Base-by-base conservation (phyloP, 2,329 filamentous ascomycete species). In the Fusarium avenaceum region DNA sequence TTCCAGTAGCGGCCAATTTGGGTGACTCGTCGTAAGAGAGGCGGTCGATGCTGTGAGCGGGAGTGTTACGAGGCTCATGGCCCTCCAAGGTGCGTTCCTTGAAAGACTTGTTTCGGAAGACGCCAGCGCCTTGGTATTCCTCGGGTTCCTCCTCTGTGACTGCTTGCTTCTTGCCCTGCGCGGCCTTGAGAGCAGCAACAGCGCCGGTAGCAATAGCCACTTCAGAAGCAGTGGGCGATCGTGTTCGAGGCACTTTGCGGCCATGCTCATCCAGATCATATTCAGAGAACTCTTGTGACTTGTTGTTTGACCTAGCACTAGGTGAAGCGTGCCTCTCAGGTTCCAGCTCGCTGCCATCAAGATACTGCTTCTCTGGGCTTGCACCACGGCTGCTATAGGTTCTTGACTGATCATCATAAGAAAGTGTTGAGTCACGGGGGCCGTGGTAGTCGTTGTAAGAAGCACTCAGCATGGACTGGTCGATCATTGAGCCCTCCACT, bases 401-500 rank as follows among this genome's bases (percentile, higher is more conserved):
- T 46, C 72, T 77, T 26, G 73, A 73, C 58, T 72, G 73, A 14
- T 78, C 76, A 62, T 71, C 70, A 53, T 61, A 78, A 65, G 53
- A 80, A 58, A 67, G 78, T 67, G 55, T 79, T 67, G 68, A 81
- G 22, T 28, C 73, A 76, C 58, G 85, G 80, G 72, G 82, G 71
- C 59, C 80, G 66, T 61, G 70, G 64, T 84, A 85, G 26, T 86
- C 83, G 65, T 85, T 72, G 32, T 82, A 83, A 14, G 88, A 90
- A 11, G 83, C 84, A 35, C 75, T 82, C 53, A 97, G 76, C 14
- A 90, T 87, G 3, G 93, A 96, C 51, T 86, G 86, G 6, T 88
- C 86, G 17, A 88, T 76, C 77, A 86, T 82, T 1, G 93, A 95
- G 19, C 94, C 93, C 72, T 96, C 91, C 3, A 90, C 82, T 8